Percentiles rank a stretch among this genome's conserved stretches.
Conservation (phyloP, 2,329 filamentous ascomycete genomes). For the Fonsecaea pedrosoi region DNA sequence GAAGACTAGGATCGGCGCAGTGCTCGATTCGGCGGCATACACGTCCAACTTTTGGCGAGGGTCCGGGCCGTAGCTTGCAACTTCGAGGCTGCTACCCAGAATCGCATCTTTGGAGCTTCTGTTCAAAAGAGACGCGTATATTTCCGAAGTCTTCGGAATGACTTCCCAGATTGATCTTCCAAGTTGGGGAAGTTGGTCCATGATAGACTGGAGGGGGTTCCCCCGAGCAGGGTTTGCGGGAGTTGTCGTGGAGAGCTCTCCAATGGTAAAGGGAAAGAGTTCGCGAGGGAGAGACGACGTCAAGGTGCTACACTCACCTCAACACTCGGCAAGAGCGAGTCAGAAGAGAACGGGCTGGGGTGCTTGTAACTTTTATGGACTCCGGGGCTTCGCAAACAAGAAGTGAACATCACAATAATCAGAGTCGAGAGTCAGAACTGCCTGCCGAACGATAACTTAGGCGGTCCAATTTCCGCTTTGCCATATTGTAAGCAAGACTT, state of each 20-base stretch:
- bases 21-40: neutral
- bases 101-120: neutral
- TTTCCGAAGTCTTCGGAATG: neutral
- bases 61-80: neutral
- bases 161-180: neutral
- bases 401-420: too few species aligned
- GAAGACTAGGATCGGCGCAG: slow-evolving; percentile 8
- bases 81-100: neutral
- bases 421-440: too few species aligned
- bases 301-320: neutral
- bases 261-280: too few species aligned
- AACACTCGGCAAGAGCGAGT: too few species aligned
- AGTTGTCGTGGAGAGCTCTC: neutral
- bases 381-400: neutral
- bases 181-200: slow-evolving; percentile 4
- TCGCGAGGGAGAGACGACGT: too few species aligned
- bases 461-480: too few species aligned
- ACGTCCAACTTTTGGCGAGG: neutral
- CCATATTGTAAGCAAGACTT: too few species aligned
- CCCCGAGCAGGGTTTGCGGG: neutral
- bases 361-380: neutral
- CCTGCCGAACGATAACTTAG: too few species aligned
- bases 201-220: neutral
- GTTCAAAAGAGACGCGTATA: neutral
- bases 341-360: neutral